These are phyloP conservation scores for Aurinia saxatilis DNA, from an alignment of 345 rosid species.

Conservation along the genomic window DNA sequence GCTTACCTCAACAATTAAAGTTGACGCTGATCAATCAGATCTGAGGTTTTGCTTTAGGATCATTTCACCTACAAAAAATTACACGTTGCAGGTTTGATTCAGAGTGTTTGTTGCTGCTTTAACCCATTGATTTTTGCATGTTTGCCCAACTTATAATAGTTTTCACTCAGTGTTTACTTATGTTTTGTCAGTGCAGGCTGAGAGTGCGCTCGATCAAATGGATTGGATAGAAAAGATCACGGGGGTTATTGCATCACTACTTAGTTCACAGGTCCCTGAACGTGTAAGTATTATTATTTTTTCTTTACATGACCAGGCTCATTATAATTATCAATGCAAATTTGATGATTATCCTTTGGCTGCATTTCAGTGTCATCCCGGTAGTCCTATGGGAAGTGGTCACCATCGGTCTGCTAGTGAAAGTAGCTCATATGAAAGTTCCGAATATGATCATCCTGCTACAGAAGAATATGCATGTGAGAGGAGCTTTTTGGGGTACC, in stretches of 20 bases:
- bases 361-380: constrained; percentile 59
- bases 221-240: constrained; percentile 99
- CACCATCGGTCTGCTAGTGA: constrained; percentile 96
- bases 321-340: background rate
- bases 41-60: constrained; percentile 98
- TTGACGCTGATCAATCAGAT: constrained; percentile 95
- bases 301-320: background rate
- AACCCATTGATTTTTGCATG: background rate
- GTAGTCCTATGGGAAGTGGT: constrained; percentile 81
- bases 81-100: constrained; percentile 88
- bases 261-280: constrained; percentile 93
- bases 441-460: constrained; percentile 82
- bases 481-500: constrained; percentile 52
- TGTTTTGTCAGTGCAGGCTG: constrained; percentile 96
- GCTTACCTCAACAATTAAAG: constrained; percentile 97
- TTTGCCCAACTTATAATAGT: background rate
- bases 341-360: constrained; percentile 20
- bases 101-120: constrained; percentile 18
- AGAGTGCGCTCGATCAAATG: constrained; percentile 94
- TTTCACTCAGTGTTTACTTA: constrained; percentile 35
- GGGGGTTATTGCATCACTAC: constrained; percentile 96
- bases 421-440: constrained; percentile 94
- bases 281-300: constrained; percentile 45
- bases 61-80: constrained; percentile 94
- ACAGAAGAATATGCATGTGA: constrained; percentile 70